Evolutionary conservation across 352 stramenopile species (phyloP), one percentile per base, ranked within the genome.

Genomic region (Aphanomyces euteiches): DNA sequence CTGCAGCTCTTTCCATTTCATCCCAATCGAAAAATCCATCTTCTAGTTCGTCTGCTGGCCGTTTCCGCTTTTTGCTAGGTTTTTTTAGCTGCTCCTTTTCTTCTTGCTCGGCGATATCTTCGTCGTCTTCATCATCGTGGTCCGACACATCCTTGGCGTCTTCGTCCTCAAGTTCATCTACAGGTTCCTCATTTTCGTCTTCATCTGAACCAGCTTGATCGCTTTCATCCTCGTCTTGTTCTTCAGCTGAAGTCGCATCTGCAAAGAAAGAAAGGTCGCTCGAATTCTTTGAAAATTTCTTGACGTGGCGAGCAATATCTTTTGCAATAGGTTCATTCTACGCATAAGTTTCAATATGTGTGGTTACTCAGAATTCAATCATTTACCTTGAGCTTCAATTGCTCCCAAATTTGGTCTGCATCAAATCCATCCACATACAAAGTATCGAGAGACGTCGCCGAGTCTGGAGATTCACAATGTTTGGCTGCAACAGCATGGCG

Each of bases 21-120:
- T 92, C 86, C 86, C 86, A 94, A 64, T 94, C 82, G 47, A 94
- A 94, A 72, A 94, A 94, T 0, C 84, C 84, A 45, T 92, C 86
- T 70, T 92, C 84, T 2, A 79, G 79, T 15, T 90, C 81, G 74
- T 93, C 85, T 5, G 56, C 56, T 4, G 36, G 39, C 6, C 38
- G 59, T 28, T 41, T 54, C 8, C 59, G 58, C 19, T 66, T 66
- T 38, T 81, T 28, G 28, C 28, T 28, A 28, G 28, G 28, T 28
- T 79, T 57, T 65, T 71, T 34, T 71, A 47, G 5, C 34, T 56
- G n/a, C 73, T 57, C 69, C 83, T 88, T 76, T 88, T 90, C 21
- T 50, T 50, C 71, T 83, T 88, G 53, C 80, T 43, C 41, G 66
- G 69, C 53, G 69, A 65, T 43, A 77, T 82, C 61, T 43, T 45